phyloP scores from a whole-genome alignment of 1,284 basidiomycete genomes.

The Veloboletus limbatus region DNA sequence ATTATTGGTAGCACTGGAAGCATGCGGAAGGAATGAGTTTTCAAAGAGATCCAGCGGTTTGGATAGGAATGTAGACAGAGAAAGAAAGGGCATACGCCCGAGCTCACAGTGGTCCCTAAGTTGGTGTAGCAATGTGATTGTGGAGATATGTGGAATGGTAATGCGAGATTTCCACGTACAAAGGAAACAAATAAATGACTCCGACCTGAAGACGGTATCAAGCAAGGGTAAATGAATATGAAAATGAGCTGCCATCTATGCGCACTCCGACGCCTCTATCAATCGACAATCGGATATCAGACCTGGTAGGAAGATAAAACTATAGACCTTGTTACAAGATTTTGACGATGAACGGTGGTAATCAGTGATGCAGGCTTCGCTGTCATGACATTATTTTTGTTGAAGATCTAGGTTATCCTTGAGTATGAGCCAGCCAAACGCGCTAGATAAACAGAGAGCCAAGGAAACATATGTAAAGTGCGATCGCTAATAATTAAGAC shows the following conservation, averaged over 20 bases:
- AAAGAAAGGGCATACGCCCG: too few relatives aligned
- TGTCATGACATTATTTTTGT: not conserved
- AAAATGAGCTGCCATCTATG: too few relatives aligned
- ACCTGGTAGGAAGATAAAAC: not conserved
- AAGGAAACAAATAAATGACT: not conserved
- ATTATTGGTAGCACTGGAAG: too few relatives aligned
- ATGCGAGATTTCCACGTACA: not conserved
- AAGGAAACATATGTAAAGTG: conserved; percentile 12
- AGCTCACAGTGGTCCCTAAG: too few relatives aligned
- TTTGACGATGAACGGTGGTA: not conserved
- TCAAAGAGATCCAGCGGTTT: too few relatives aligned
- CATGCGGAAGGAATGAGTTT: too few relatives aligned
- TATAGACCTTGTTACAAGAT: not conserved
- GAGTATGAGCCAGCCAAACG: conserved; percentile 24
- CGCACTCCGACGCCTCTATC: not conserved
- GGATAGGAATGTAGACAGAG: too few relatives aligned
- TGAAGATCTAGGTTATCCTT: conserved; percentile 12
- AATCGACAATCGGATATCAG: not conserved
- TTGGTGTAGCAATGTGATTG: too few relatives aligned
- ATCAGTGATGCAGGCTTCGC: not conserved
- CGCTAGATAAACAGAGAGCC: conserved; percentile 22
- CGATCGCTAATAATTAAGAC: not conserved
- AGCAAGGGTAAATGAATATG: not conserved
- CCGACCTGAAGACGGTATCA: not conserved
- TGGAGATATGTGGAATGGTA: not conserved